Evolutionary conservation across 2,329 filamentous ascomycete genomes (phyloP), one percentile per base, ranked within the genome.

Genomic region (Dactylellina cionopaga): DNA sequence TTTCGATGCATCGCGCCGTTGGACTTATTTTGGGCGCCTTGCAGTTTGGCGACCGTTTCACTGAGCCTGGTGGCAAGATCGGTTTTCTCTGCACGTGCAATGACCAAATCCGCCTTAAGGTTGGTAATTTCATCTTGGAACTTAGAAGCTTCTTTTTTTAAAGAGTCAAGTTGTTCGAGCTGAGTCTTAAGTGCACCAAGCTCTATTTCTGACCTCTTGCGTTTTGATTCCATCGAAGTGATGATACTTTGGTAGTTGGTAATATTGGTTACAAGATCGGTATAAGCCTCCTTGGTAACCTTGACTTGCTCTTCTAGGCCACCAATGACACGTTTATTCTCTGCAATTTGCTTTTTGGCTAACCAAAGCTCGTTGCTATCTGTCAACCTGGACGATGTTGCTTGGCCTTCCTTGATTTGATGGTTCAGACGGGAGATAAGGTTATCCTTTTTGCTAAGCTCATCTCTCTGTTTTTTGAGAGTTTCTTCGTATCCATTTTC

Each of bases 241-340:
- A 15, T 35, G 1, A 22, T 29, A 10, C 25, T 27, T 15, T 43
- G 49, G 15, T 17, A 15, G 2, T 31, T 17, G 4, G 37, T 44
- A 7, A 63, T 35, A 2, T 44, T 31, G 4, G 46, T 49, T 1
- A 47, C 35, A n/a, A 65, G 60, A 13, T 66, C 44, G 6, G 9
- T 49, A 22, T 56, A 55, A n/a, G 33, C 24, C 5, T n/a, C 37
- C 11, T 46, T 37, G 1, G 51, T 33, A 1, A n/a, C n/a, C 11
- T 39, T 46, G 10, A 46, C 11, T 7, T 29, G 17, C 2, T 31
- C 10, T 25, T 58, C 17, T 2, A 46, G 17, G 2, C 46, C 22
- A 2, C 46, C 27, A n/a, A 44, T 46, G 9, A 19, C 25, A 1
- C 17, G 3, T 22, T 25, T 22, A n/a, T 33, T 33, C 5, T 44